These are phyloP conservation scores for Fusarium setosum DNA, from an alignment of 2,329 filamentous ascomycete species.

Conservation along the genomic window DNA sequence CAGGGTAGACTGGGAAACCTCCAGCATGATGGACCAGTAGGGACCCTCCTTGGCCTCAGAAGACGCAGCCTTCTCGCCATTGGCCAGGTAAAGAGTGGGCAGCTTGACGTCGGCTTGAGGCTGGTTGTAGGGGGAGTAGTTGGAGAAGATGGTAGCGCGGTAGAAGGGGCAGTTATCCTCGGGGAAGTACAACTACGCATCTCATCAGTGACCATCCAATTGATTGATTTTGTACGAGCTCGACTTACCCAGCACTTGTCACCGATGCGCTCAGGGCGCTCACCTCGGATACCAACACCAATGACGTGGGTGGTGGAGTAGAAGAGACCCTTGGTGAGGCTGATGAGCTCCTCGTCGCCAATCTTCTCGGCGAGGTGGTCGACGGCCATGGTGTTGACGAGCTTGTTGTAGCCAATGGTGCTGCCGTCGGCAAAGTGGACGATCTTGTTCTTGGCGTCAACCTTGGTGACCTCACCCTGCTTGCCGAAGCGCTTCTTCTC, in stretches of 20 bases:
- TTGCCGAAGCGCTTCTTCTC: slow-evolving; percentile 93
- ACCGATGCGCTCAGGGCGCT: slow-evolving; percentile 92
- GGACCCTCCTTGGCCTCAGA: slow-evolving; percentile 84
- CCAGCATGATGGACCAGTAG: slow-evolving; percentile 99
- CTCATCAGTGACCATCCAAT: slow-evolving; percentile 36
- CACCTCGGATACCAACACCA: slow-evolving; percentile 92
- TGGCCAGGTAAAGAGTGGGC: slow-evolving; percentile 84
- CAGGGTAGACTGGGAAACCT: slow-evolving; percentile 94
- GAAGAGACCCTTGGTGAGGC: slow-evolving; percentile 89
- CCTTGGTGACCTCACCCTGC: slow-evolving; percentile 84
- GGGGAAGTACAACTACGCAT: slow-evolving; percentile 87
- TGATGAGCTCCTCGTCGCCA: slow-evolving; percentile 85
- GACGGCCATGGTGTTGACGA: slow-evolving; percentile 96
- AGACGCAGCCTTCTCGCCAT: slow-evolving; percentile 83
- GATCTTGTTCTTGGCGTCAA: slow-evolving; percentile 86
- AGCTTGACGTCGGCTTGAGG: slow-evolving; percentile 85
- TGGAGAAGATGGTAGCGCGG: slow-evolving; percentile 99
- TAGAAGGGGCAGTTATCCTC: slow-evolving; percentile 99
- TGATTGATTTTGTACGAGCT: neutral
- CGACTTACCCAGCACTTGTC: slow-evolving; percentile 95
- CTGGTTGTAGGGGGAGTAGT: slow-evolving; percentile 99
- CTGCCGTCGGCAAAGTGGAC: slow-evolving; percentile 87
- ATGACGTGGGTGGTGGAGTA: slow-evolving; percentile 98
- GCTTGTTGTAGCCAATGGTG: slow-evolving; percentile 89
- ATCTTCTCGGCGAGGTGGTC: slow-evolving; percentile 89